Evolutionary conservation across 2,329 filamentous ascomycete genomes (phyloP).

Genomic region (Incumbomyces lentus): DNA sequence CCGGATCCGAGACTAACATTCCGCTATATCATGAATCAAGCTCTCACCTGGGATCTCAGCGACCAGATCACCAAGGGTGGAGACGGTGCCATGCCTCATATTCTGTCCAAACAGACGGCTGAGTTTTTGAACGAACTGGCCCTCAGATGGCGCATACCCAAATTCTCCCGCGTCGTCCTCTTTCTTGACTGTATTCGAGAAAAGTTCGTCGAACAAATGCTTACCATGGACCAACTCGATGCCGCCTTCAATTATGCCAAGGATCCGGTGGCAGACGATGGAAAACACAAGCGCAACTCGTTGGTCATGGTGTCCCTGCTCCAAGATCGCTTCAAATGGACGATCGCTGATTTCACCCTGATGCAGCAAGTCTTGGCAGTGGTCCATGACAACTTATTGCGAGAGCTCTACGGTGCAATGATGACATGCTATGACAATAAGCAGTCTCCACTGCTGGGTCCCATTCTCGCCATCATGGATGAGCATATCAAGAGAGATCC

Average conservation of each 20-base stretch:
- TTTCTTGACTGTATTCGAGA: slow-evolving; percentile 76
- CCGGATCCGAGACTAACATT: slow-evolving; percentile 73
- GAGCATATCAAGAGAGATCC: slow-evolving; percentile 72
- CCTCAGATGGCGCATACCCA: slow-evolving; percentile 79
- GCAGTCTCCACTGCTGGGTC: slow-evolving; percentile 56
- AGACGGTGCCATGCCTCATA: slow-evolving; percentile 34
- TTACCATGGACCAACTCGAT: slow-evolving; percentile 72
- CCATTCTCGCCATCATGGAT: slow-evolving; percentile 69
- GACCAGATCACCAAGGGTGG: slow-evolving; percentile 42
- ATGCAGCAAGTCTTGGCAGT: slow-evolving; percentile 67
- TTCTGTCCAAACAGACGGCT: slow-evolving; percentile 63
- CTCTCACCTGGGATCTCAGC: slow-evolving; percentile 53
- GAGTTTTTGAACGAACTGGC: slow-evolving; percentile 79
- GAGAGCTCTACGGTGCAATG: slow-evolving; percentile 79
- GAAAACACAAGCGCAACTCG: slow-evolving; percentile 48
- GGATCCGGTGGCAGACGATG: slow-evolving; percentile 51
- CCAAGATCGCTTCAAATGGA: slow-evolving; percentile 56
- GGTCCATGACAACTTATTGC: slow-evolving; percentile 70
- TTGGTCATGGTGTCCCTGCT: slow-evolving; percentile 32
- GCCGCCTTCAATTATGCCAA: slow-evolving; percentile 75
- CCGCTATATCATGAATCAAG: slow-evolving; percentile 68
- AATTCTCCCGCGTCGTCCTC: slow-evolving; percentile 66
- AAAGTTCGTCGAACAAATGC: slow-evolving; percentile 75
- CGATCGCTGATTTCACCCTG: slow-evolving; percentile 54
- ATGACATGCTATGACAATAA: slow-evolving; percentile 85